Evolutionary conservation across 345 rosid species (phyloP).

Genomic region (Zanthoxylum bungeanum): DNA sequence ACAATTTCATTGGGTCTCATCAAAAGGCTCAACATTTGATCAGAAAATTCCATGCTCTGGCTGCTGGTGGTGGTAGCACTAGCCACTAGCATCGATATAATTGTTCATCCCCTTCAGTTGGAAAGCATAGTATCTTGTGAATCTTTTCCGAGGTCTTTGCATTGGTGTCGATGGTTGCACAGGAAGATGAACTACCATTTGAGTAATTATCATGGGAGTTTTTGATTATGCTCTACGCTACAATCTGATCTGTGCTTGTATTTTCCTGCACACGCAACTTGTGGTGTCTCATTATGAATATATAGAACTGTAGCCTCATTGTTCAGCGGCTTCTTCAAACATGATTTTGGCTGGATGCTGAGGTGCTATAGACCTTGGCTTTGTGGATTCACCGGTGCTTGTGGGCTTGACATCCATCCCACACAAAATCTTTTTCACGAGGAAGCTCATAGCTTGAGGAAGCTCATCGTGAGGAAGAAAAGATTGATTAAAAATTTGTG

Average conservation of each 20-base stretch:
- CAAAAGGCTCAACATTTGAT: conserved; percentile 12
- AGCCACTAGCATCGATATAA: neutral
- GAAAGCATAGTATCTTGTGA: neutral
- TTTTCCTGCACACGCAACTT: conserved; percentile 39
- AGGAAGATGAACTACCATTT: conserved; percentile 23
- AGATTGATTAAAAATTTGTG: no score
- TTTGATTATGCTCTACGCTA: conserved; percentile 21
- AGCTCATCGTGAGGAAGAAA: no score
- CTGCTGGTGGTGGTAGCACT: no score
- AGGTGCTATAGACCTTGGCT: neutral
- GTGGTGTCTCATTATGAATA: neutral
- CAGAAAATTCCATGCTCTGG: conserved; percentile 4
- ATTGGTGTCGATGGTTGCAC: neutral
- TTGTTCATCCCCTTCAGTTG: conserved; percentile 10
- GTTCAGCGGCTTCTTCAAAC: conserved; percentile 36
- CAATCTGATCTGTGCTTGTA: conserved; percentile 29
- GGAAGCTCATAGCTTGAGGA: no score
- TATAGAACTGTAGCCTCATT: conserved; percentile 22
- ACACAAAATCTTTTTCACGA: no score
- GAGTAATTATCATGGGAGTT: conserved; percentile 39
- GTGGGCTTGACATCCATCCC: no score
- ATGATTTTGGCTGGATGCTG: conserved; percentile 38
- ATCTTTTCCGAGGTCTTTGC: neutral
- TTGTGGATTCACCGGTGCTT: neutral
- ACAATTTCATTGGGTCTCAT: conserved; percentile 13